These are phyloP conservation scores for Chrysanthemum seticuspe DNA, from an alignment of 129 eudicot species.

Conservation along the genomic window DNA sequence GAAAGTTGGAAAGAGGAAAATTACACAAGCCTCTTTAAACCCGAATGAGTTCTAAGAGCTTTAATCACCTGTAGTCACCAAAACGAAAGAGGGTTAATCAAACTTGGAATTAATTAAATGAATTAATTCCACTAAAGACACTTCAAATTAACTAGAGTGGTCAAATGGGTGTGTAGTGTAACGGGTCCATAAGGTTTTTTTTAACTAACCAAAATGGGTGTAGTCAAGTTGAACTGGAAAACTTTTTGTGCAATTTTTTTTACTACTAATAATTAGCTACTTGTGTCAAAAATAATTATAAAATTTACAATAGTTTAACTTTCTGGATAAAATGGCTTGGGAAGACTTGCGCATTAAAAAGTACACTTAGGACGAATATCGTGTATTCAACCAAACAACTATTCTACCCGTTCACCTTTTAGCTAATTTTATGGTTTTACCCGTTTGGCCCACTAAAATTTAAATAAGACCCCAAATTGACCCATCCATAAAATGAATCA, in stretches of 20 bases:
- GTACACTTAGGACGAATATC: not conserved
- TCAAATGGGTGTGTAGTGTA: not conserved
- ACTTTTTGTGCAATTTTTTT: not conserved
- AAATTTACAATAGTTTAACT: too few relatives aligned
- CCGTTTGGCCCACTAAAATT: not conserved
- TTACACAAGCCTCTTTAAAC: constrained; percentile 86
- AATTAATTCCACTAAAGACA: not conserved
- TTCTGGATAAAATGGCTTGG: not conserved
- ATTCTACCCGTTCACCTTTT: not conserved
- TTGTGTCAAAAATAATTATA: not conserved
- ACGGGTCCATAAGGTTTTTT: too few relatives aligned
- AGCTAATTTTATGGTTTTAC: not conserved
- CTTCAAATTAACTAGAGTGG: not conserved
- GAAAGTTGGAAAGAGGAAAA: constrained; percentile 23
- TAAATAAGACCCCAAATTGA: not conserved
- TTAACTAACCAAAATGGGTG: too few relatives aligned
- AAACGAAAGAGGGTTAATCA: constrained; percentile 1
- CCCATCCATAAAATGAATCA: not conserved
- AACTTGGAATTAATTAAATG: not conserved
- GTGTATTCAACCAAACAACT: not conserved
- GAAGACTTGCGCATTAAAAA: not conserved
- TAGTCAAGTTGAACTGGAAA: not conserved
- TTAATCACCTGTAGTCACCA: constrained; percentile 65
- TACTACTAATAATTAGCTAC: too few relatives aligned
- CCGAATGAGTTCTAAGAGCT: constrained; percentile 84